Percentiles rank a stretch among this genome's conserved stretches.
Evolutionary conservation across 257 asterid genomes (phyloP).

Genomic region (Verbascum thapsus): DNA sequence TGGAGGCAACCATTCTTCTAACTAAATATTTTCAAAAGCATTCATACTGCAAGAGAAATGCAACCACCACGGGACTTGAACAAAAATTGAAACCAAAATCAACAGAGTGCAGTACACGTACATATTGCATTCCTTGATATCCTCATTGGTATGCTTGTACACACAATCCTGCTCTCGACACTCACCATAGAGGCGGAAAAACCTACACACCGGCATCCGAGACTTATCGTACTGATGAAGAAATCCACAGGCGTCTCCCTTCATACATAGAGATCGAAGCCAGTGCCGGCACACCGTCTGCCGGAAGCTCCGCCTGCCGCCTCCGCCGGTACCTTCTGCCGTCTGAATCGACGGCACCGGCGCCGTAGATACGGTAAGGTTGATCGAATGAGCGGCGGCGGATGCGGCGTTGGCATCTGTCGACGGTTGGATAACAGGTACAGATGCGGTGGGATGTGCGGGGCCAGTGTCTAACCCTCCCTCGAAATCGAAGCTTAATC

Average conservation of each 20-base stretch:
- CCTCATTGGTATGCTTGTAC: constrained; percentile 90
- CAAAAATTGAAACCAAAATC: neutral
- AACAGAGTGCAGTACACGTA: constrained; percentile 37
- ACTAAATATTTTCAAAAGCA: constrained; percentile 2
- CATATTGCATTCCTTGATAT: constrained; percentile 95
- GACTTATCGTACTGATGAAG: constrained; percentile 91
- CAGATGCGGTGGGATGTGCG: constrained; percentile 61
- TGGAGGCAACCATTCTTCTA: constrained; percentile 1
- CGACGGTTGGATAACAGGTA: constrained; percentile 44
- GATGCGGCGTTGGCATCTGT: constrained; percentile 31
- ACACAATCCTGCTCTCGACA: constrained; percentile 97
- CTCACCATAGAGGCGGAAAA: constrained; percentile 79
- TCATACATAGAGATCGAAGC: constrained; percentile 85
- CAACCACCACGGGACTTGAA: neutral
- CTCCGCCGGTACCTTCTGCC: constrained; percentile 42
- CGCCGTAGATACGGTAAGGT: constrained; percentile 30
- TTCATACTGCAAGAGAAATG: neutral
- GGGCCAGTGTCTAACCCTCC: constrained; percentile 57
- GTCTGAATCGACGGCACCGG: constrained; percentile 40
- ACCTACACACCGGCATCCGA: constrained; percentile 88
- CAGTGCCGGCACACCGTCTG: constrained; percentile 95
- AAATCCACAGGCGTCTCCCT: constrained; percentile 90
- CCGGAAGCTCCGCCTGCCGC: constrained; percentile 71
- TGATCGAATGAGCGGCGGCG: constrained; percentile 32
- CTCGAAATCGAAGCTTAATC: constrained; percentile 60